Evolutionary conservation across 805 yeast species (phyloP).

Genomic region (Monosporozyma unispora): DNA sequence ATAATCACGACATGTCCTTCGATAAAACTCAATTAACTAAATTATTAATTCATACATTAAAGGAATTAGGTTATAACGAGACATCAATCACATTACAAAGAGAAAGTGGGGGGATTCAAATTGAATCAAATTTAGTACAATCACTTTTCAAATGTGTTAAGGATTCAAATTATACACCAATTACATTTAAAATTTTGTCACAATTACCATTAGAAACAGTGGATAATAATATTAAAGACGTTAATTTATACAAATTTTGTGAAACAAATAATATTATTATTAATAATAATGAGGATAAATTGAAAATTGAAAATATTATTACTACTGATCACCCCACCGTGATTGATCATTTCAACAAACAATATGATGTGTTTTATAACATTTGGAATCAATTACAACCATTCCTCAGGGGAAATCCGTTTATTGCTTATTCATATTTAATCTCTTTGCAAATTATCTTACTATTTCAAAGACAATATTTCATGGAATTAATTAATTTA

Average conservation of each 20-base stretch:
- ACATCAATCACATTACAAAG: slow-evolving; percentile 34
- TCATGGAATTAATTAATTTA: slow-evolving; percentile 20
- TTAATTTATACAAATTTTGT: slow-evolving; percentile 3
- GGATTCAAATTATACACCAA: slow-evolving; percentile 35
- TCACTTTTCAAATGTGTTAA: slow-evolving; percentile 33
- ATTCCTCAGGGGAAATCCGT: not conserved
- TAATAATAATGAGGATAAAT: not conserved
- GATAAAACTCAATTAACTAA: slow-evolving; percentile 36
- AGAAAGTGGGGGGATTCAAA: slow-evolving; percentile 34
- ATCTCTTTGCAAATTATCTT: slow-evolving; percentile 20
- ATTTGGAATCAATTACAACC: not conserved
- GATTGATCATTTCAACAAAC: not conserved
- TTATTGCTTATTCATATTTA: slow-evolving; percentile 2
- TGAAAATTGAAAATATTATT: not conserved
- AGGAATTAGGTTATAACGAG: slow-evolving; percentile 39
- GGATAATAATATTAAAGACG: slow-evolving; percentile 8
- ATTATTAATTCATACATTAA: slow-evolving; percentile 41
- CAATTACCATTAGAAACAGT: slow-evolving; percentile 23
- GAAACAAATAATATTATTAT: not conserved
- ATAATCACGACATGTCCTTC: slow-evolving; percentile 6
- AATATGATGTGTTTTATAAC: not conserved
- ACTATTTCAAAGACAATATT: slow-evolving; percentile 21
- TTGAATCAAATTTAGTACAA: slow-evolving; percentile 37
- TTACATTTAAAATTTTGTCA: slow-evolving; percentile 23
- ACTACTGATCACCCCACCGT: not conserved